Percentiles rank a stretch among this genome's conserved stretches.
Conservation (phyloP, 495 filamentous ascomycete genomes). For the Collariella sp. region DNA sequence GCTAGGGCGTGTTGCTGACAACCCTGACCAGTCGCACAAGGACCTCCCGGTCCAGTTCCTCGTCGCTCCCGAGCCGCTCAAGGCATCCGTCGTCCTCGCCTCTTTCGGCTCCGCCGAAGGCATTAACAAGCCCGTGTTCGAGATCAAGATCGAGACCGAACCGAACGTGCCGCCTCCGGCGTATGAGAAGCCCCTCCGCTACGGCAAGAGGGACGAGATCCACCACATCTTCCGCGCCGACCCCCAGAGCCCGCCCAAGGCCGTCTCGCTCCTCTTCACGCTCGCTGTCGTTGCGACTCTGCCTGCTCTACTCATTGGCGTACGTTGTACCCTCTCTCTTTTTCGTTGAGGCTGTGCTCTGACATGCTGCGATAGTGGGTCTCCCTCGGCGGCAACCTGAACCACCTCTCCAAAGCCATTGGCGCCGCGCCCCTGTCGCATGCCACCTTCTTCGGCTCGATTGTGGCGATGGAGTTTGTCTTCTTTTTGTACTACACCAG, state of each 20-base stretch:
- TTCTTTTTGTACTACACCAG: conserved; percentile 92
- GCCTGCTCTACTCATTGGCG: conserved; percentile 59
- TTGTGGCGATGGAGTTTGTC: conserved; percentile 77
- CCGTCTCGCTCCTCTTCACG: conserved; percentile 72
- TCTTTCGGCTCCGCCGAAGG: conserved; percentile 72
- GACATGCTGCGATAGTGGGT: conserved; percentile 51
- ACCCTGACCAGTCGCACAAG: conserved; percentile 61
- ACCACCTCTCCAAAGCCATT: conserved; percentile 67
- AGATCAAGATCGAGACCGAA: conserved; percentile 48
- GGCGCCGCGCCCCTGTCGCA: conserved; percentile 68
- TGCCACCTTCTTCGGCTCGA: conserved; percentile 69
- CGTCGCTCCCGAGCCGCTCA: conserved; percentile 52
- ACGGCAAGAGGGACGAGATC: conserved; percentile 76
- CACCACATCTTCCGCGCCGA: conserved; percentile 82
- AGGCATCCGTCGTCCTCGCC: conserved; percentile 71
- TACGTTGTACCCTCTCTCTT: conserved; percentile 37
- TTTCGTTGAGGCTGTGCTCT: background rate
- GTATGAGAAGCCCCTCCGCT: conserved; percentile 60
- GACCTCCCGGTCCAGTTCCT: conserved; percentile 84
- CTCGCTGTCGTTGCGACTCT: conserved; percentile 61
- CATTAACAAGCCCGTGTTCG: conserved; percentile 60
- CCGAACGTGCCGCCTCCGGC: conserved; percentile 50
- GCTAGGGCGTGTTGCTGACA: background rate
- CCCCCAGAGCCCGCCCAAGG: conserved; percentile 69
- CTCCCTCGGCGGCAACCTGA: conserved; percentile 73